Conservation (phyloP, 2,329 filamentous ascomycete species). For the Colletotrichum plurivorum region DNA sequence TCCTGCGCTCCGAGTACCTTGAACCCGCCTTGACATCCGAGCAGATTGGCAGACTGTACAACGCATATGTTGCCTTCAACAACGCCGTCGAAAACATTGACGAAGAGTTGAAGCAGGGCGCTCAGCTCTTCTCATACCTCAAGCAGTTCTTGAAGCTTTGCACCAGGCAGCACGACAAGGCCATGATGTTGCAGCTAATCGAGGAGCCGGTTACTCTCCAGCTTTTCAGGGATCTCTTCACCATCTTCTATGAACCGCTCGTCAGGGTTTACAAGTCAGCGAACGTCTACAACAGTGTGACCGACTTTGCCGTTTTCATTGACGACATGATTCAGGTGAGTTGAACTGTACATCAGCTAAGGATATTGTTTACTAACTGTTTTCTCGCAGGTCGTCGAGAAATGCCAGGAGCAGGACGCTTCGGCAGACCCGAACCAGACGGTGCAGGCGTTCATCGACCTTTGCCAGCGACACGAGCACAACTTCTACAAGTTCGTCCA, state of each 20-base stretch:
- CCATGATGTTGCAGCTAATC: slow-evolving; percentile 96
- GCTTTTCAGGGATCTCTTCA: slow-evolving; percentile 95
- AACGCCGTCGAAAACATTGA: slow-evolving; percentile 93
- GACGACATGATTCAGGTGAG: slow-evolving; percentile 90
- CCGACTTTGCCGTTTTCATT: slow-evolving; percentile 93
- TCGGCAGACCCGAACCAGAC: slow-evolving; percentile 98
- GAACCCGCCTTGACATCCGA: slow-evolving; percentile 78
- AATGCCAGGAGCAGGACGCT: slow-evolving; percentile 80
- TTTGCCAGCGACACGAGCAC: slow-evolving; percentile 94
- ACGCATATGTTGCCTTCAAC: slow-evolving; percentile 97
- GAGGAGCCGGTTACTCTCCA: slow-evolving; percentile 98
- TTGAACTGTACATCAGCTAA: not conserved
- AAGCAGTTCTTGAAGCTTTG: slow-evolving; percentile 96
- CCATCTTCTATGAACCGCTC: slow-evolving; percentile 98
- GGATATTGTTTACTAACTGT: not conserved
- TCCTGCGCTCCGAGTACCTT: slow-evolving; percentile 84
- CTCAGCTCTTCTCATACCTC: slow-evolving; percentile 92
- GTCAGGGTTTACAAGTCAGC: slow-evolving; percentile 98
- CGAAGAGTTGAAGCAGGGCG: slow-evolving; percentile 88
- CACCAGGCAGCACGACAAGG: slow-evolving; percentile 92
- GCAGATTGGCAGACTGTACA: slow-evolving; percentile 89
- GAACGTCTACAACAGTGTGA: slow-evolving; percentile 97
- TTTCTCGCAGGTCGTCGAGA: slow-evolving; percentile 69
- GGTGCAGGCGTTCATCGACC: slow-evolving; percentile 96
- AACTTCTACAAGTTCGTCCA: slow-evolving; percentile 99